Base-by-base conservation (phyloP, 2,329 filamentous ascomycete species). In the Chaetomium sp. region DNA sequence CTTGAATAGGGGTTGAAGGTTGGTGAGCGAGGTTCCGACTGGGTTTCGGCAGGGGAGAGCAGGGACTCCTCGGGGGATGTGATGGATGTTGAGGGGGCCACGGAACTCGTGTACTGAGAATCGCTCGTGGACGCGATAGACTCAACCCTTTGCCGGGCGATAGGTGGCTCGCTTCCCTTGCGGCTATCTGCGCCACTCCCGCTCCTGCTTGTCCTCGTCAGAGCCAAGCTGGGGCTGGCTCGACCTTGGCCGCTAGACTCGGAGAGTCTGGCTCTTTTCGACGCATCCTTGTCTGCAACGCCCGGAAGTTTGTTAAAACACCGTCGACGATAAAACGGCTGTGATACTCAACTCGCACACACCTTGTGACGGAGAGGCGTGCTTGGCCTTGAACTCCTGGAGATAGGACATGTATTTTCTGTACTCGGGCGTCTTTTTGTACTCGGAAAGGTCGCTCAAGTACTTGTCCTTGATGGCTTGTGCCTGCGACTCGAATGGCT, bases 401-500 rank as follows among this genome's bases (percentile, higher is more conserved):
- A 94, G 78, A 73, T 95, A 95, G 51, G 86, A 82, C 65, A 85
- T 81, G 69, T 94, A 93, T 59, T 86, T 83, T 63, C 82, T 84
- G 73, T 87, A 92, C 57, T 89, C 82, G 7, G 83, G 73, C 0
- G 90, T 93, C 76, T 92, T 92, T 74, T 93, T 93, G 75, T 94
- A 94, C 69, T 90, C 85, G 55, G 83, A 80, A 66, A 93, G 79
- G 68, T 91, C 86, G n/a, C 83, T 81, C 69, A 90, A 90, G 73
- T 92, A 94, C 69, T 83, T 89, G 69, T 93, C 90, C 76, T 94
- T 94, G 29, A 89, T 88, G 19, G 83, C 77, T 65, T 88, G 87
- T 27, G 91, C 90, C 72, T 90, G 87, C 47, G 83, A 84, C 74
- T 94, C 91, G 70, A 85, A 94, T 0, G 83, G 82, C 72, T 92